phyloP scores from a whole-genome alignment of 2,329 filamentous ascomycete species.

The Diaporthe vaccinii region DNA sequence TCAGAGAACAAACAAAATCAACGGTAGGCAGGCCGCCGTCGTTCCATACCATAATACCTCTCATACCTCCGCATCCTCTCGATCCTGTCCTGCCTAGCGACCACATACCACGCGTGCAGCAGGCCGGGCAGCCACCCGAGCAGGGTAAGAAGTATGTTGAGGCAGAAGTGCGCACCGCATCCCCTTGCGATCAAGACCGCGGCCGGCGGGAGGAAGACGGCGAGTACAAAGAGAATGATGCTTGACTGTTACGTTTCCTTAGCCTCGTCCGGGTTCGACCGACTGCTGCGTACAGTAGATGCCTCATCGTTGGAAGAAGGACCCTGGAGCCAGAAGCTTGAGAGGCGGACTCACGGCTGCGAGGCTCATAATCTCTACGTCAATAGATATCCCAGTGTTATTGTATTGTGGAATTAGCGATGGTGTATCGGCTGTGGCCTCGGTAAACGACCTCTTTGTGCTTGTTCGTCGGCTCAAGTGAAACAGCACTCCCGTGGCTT shows the following conservation, averaged over 20 bases:
- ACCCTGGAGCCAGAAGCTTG: background rate
- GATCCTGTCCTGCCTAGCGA: slow-evolving; percentile 28
- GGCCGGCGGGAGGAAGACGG: slow-evolving; percentile 28
- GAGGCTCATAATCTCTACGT: background rate
- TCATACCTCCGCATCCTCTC: slow-evolving; percentile 27
- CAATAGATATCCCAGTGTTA: too few species aligned
- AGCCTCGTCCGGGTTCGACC: background rate
- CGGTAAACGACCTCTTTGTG: background rate
- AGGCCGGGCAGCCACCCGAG: slow-evolving; percentile 27
- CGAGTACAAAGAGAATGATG: slow-evolving; percentile 32
- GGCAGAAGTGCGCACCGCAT: slow-evolving; percentile 33
- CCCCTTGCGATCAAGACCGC: slow-evolving; percentile 21
- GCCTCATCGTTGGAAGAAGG: background rate
- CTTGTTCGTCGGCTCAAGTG: background rate
- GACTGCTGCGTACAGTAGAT: background rate
- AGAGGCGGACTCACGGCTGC: background rate
- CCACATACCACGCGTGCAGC: slow-evolving; percentile 32
- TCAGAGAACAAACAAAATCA: background rate
- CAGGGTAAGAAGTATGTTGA: slow-evolving; percentile 34
- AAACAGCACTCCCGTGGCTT: too few species aligned
- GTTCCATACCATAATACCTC: slow-evolving; percentile 13
- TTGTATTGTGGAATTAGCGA: background rate
- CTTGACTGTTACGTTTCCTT: background rate
- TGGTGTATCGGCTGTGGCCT: background rate
- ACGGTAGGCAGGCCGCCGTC: slow-evolving; percentile 26